Evolutionary conservation across 208 protist genomes (phyloP).

Genomic region (Trypanosoma rangeli): DNA sequence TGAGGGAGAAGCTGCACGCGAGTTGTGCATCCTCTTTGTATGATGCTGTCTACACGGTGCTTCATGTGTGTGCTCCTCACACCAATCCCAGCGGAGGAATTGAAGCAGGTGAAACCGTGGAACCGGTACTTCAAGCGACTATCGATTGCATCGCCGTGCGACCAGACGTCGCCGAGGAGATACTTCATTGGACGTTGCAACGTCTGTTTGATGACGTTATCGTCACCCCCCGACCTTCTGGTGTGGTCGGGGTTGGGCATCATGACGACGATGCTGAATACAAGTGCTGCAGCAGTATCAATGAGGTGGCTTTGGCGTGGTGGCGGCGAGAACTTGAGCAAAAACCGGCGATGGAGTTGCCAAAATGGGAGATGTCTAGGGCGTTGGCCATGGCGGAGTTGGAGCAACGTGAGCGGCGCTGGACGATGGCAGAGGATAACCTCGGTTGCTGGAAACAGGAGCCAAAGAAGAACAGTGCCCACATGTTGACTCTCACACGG

Average conservation of each 20-base stretch:
- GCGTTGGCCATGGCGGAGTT: slow-evolving; percentile 11
- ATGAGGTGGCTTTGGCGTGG: background rate
- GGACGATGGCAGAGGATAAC: background rate
- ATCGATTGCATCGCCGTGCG: slow-evolving; percentile 10
- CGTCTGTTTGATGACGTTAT: slow-evolving; percentile 21
- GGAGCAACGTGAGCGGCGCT: slow-evolving; percentile 14
- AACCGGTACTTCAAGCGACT: background rate
- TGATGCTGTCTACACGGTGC: slow-evolving; percentile 25
- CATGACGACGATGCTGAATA: slow-evolving; percentile 1
- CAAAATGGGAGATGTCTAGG: slow-evolving; percentile 26
- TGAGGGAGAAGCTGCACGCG: slow-evolving; percentile 18
- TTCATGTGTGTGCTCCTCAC: slow-evolving; percentile 15
- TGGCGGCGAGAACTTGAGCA: slow-evolving; percentile 14
- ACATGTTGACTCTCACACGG: slow-evolving; percentile 4
- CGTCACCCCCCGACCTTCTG: background rate
- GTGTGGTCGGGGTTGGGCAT: background rate
- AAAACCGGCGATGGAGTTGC: slow-evolving; percentile 9
- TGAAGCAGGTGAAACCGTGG: background rate
- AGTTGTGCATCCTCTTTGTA: slow-evolving; percentile 25
- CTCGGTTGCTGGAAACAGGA: background rate
- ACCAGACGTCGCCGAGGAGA: slow-evolving; percentile 11
- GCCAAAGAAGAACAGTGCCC: background rate
- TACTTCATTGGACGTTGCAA: slow-evolving; percentile 14
- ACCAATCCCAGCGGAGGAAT: background rate
- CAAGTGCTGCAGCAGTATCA: background rate